phyloP scores from a whole-genome alignment of 148 eudicot species.

The Agrostemma githago region DNA sequence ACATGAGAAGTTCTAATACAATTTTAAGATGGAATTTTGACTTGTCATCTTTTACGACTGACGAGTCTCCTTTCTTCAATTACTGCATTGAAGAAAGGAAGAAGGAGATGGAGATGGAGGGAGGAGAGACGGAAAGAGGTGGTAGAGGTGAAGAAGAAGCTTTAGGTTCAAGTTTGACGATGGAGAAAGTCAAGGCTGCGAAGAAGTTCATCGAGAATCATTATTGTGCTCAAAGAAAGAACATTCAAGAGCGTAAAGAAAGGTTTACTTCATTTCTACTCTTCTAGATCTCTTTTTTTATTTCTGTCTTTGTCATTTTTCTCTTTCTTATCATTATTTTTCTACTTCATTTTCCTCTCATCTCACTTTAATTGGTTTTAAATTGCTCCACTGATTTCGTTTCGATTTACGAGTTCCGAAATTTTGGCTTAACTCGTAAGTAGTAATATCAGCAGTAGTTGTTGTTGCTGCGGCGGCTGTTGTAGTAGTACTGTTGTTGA shows the following conservation, averaged over 20 bases:
- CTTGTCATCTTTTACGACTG: constrained; percentile 79
- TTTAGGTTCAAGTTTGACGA: constrained; percentile 82
- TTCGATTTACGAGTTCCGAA: too few species aligned
- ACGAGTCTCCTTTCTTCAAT: too few species aligned
- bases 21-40: constrained; percentile 84
- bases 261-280: constrained; percentile 37
- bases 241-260: constrained; percentile 78
- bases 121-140: too few species aligned
- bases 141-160: constrained; percentile 54
- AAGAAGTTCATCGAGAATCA: constrained; percentile 94
- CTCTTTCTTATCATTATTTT: neutral
- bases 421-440: too few species aligned
- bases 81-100: too few species aligned
- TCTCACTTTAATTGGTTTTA: neutral
- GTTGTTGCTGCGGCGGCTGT: too few species aligned
- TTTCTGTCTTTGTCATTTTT: too few species aligned
- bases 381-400: too few species aligned
- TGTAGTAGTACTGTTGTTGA: too few species aligned
- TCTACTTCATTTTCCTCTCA: neutral
- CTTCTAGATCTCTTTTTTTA: constrained; percentile 14
- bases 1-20: constrained; percentile 90
- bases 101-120: constrained; percentile 27
- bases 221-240: constrained; percentile 83
- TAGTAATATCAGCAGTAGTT: too few species aligned
- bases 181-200: constrained; percentile 95